Evolutionary conservation across 345 rosid genomes (phyloP), one percentile per base, ranked within the genome.

Genomic region (Salix arbutifolia): DNA sequence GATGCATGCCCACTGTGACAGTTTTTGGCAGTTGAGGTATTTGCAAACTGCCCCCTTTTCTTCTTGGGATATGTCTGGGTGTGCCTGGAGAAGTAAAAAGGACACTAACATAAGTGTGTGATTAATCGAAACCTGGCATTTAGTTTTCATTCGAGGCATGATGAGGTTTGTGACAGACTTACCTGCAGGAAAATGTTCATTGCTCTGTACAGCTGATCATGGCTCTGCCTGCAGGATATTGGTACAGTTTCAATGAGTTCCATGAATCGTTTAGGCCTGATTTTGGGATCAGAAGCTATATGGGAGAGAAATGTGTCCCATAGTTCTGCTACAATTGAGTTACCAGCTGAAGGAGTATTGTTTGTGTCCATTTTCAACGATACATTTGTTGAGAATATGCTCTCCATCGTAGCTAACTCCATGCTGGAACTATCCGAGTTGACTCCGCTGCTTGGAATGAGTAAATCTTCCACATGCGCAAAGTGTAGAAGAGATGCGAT

Each of bases 161-260:
- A 12, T 42, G 62, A 40, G 65, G 64, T 19, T 72, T 65, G 23
- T 35, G 40, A 74, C 67, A 53, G 52, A 37, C 67, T 75, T 81
- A 88, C 94, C 90, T 87, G 87, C 11, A 89, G 88, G 84, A 89
- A 92, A 58, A 77, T 81, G 80, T 84, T 89, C 71, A 85, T 52
- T 76, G 95, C 92, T 80, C 84, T 73, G 80, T 92, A 92, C 65
- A 92, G 90, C 80, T 87, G 84, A 80, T 92, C 91, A 75, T 92
- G 95, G 84, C 80, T 81, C 50, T 83, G 89, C 77, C 95, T 86
- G 72, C 72, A 86, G 23, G 89, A 73, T 62, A 88, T 83, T 2
- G 94, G 97, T 21, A 89, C 78, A 16, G 79, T 82, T 78, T 92
- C 94, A 79, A 88, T 66, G 25, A 89, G 90, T 76, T 85, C 86